These are phyloP conservation scores for Cryptomeria japonica DNA, from an alignment of 75 land plant species.

Conservation along the genomic window DNA sequence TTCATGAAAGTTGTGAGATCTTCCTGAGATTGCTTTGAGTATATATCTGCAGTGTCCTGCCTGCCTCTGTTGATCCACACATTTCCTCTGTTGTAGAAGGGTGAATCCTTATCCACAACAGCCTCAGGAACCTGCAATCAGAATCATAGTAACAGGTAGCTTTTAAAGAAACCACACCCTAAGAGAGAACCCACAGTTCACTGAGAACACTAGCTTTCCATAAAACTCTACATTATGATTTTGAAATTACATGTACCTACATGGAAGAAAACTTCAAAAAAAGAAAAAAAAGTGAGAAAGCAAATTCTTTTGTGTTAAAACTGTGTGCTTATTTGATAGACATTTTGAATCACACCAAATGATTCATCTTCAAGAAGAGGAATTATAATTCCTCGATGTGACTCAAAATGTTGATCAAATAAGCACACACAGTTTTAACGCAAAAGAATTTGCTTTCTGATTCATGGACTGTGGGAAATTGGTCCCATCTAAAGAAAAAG, in stretches of 20 bases:
- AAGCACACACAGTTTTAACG: no score
- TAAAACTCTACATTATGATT: no score
- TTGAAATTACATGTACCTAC: not conserved
- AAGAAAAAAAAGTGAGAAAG: not conserved
- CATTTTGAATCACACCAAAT: no score
- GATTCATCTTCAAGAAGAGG: no score
- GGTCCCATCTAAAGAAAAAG: no score
- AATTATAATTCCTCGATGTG: no score
- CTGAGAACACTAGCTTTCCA: not conserved
- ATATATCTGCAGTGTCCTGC: conserved; percentile 2
- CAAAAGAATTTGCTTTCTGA: no score
- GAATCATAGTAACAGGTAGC: not conserved
- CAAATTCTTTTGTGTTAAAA: no score
- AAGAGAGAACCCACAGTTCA: not conserved
- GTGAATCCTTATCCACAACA: not conserved
- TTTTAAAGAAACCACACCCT: not conserved
- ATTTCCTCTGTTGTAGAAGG: conserved; percentile 9
- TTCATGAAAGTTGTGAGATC: conserved; percentile 5
- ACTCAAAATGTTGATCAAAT: no score
- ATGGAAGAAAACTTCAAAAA: not conserved
- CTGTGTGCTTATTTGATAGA: no score
- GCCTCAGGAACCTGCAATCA: conserved; percentile 7
- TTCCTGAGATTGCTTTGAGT: conserved; percentile 9
- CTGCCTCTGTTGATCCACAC: conserved; percentile 20
- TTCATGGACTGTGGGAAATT: no score